Base-by-base conservation (phyloP, 768 basidiomycete genomes). In the Podaxis sp. region DNA sequence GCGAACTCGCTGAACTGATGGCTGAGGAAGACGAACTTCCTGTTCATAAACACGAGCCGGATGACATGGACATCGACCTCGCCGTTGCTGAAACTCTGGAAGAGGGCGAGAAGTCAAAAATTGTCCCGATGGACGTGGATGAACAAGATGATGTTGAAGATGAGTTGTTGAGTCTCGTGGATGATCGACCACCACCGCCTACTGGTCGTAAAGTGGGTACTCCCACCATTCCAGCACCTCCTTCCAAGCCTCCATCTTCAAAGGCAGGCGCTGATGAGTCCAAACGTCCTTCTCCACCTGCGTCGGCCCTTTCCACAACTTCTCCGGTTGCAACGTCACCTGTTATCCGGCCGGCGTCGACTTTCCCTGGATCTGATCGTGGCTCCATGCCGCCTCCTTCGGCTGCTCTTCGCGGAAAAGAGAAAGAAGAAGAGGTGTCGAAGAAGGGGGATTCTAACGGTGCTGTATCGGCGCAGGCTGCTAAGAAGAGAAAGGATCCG, bases 141-240 rank as follows among this genome's bases (percentile, higher is more conserved):
- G 76, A 73, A 75, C 74, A 75, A 63, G 69, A 77, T 62, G 76
- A 87, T 59, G 81, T 86, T 24, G 87, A 88, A 62, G 83, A 88
- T 65, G 90, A 91, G 73, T 73, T 91, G 54, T 78, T 90, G 61
- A 88, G 88, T 67, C 76, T 91, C 25, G 76, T 91, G 33, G 89
- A 88, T 67, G 88, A 85, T 66, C 74, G 69, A 27, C 73, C 71
- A 29, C 65, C 71, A 11, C 65, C 66, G 43, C 69, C 59, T 58
- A 49, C 59, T 19, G 22, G 51, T 58, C 50, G 51, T 12, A 46
- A 51, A 54, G 46, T 41, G n/a, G 38, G 63, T 50, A 55, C 66
- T 46, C 66, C 63, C 22, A 51, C 46, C 25, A 37, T 33, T 51
- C 27, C 36, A 19, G 8, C 57, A 41, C 33, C 54, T 24, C 19